Conservation (phyloP, 2,329 filamentous ascomycete species). For the Monosporascus sp. region DNA sequence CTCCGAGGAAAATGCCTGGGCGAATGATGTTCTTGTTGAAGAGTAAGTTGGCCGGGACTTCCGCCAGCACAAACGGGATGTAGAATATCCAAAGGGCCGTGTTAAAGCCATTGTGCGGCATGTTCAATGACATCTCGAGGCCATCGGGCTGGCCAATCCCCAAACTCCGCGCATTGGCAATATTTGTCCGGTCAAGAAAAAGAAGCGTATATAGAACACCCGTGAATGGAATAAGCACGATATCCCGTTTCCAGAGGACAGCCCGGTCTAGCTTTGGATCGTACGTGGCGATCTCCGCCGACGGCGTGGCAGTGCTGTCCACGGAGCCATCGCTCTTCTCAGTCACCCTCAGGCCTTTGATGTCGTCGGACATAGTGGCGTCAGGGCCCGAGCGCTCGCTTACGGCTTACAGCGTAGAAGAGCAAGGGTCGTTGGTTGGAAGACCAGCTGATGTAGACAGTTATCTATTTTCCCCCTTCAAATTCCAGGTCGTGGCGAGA, state of each 20-base stretch:
- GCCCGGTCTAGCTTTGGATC: constrained; percentile 13
- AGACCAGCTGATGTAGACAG: too few species aligned
- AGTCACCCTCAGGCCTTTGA: constrained; percentile 8
- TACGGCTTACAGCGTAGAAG: too few species aligned
- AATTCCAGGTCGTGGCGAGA: too few species aligned
- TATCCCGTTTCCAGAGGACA: constrained; percentile 22
- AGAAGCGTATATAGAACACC: constrained; percentile 24
- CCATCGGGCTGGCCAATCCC: constrained; percentile 30
- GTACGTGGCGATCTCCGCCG: constrained; percentile 1
- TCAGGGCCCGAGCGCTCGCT: not conserved
- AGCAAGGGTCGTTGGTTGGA: too few species aligned
- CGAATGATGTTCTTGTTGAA: constrained; percentile 32
- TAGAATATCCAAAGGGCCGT: constrained; percentile 39
- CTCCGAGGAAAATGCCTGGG: constrained; percentile 32
- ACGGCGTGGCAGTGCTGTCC: constrained; percentile 2
- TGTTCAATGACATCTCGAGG: constrained; percentile 35
- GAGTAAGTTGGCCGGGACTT: constrained; percentile 42
- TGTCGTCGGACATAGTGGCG: constrained; percentile 9
- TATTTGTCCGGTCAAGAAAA: constrained; percentile 26
- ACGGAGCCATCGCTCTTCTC: constrained; percentile 13
- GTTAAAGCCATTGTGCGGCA: constrained; percentile 37
- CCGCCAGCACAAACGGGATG: constrained; percentile 38
- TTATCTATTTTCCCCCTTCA: too few species aligned
- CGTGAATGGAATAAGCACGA: constrained; percentile 22
- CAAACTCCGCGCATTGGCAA: constrained; percentile 37